A percentile compares a stretch with the other conserved stretches of the same genome.
Evolutionary conservation across 495 filamentous ascomycete species (phyloP).

Genomic region (Aspergillus ellipticus): DNA sequence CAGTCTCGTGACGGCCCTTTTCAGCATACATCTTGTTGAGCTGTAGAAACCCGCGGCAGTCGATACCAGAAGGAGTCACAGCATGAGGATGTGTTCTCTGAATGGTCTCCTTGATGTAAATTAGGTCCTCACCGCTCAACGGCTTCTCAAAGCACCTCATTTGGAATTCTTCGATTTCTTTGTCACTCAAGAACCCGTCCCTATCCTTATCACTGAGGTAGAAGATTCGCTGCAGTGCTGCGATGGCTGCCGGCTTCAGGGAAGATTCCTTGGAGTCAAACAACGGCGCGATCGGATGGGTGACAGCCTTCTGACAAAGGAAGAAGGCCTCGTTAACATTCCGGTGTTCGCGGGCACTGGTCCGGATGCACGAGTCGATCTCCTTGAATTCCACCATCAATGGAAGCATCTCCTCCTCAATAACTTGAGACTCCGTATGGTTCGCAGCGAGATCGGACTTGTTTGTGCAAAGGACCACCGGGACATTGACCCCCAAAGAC

Average conservation of each 20-base stretch:
- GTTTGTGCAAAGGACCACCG: conserved; percentile 94
- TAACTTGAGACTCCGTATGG: conserved; percentile 70
- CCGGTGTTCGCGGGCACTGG: conserved; percentile 88
- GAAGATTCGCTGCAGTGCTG: conserved; percentile 84
- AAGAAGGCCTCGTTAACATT: conserved; percentile 98
- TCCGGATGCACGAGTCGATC: conserved; percentile 94
- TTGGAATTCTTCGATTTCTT: conserved; percentile 88
- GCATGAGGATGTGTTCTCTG: conserved; percentile 61
- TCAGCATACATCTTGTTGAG: conserved; percentile 95
- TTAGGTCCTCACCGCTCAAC: conserved; percentile 70
- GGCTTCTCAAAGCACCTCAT: conserved; percentile 85
- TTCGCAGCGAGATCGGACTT: conserved; percentile 79
- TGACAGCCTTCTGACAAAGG: conserved; percentile 97
- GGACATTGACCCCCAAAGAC: conserved; percentile 95
- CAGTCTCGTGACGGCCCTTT: conserved; percentile 96
- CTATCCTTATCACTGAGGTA: conserved; percentile 95
- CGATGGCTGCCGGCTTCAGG: conserved; percentile 82
- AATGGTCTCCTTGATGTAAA: conserved; percentile 84
- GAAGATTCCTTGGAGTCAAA: conserved; percentile 91
- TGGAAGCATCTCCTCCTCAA: conserved; percentile 96
- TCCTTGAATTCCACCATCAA: conserved; percentile 99
- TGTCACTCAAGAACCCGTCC: conserved; percentile 88
- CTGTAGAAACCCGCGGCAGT: conserved; percentile 75
- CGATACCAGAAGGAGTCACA: conserved; percentile 68
- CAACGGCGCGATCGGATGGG: conserved; percentile 91